Conservation (phyloP, 2,329 filamentous ascomycete genomes). For the Clonostachys rhizophaga region DNA sequence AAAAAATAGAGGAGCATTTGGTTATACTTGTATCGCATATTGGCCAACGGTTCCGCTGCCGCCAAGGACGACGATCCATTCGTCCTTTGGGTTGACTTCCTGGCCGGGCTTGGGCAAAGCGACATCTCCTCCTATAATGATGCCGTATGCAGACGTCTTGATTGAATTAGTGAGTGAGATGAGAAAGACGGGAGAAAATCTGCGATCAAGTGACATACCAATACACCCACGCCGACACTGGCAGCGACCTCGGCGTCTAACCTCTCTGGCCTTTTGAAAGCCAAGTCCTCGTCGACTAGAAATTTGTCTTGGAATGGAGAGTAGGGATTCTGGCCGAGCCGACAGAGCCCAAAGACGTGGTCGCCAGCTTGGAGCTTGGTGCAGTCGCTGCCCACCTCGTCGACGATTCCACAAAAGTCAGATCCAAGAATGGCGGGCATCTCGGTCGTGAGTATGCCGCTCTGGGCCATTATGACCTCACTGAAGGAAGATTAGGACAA, state of each 20-base stretch:
- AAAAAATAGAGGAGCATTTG: background rate
- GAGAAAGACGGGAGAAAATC: background rate
- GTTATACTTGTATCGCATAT: conserved; percentile 20
- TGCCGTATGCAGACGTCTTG: conserved; percentile 24
- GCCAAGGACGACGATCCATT: conserved; percentile 29
- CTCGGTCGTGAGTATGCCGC: conserved; percentile 19
- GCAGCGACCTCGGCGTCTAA: conserved; percentile 20
- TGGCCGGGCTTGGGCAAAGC: conserved; percentile 10
- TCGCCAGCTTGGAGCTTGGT: conserved; percentile 23
- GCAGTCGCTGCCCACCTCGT: conserved; percentile 18
- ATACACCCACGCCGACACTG: conserved; percentile 24
- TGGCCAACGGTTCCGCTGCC: conserved; percentile 26
- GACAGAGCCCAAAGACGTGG: conserved; percentile 24
- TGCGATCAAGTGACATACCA: conserved; percentile 13
- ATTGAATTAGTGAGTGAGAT: background rate
- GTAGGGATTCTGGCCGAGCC: conserved; percentile 21
- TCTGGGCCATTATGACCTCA: conserved; percentile 23
- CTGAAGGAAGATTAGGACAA: conserved; percentile 3
- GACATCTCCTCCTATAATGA: conserved; percentile 18
- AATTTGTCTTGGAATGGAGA: conserved; percentile 30
- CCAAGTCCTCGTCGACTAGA: conserved; percentile 24
- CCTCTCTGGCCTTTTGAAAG: conserved; percentile 19
- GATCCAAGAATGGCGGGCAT: conserved; percentile 31
- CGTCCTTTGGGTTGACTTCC: conserved; percentile 10
- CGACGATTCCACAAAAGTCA: conserved; percentile 24